Conservation (phyloP, 805 yeast species). For the Candida xiaguanensis region DNA sequence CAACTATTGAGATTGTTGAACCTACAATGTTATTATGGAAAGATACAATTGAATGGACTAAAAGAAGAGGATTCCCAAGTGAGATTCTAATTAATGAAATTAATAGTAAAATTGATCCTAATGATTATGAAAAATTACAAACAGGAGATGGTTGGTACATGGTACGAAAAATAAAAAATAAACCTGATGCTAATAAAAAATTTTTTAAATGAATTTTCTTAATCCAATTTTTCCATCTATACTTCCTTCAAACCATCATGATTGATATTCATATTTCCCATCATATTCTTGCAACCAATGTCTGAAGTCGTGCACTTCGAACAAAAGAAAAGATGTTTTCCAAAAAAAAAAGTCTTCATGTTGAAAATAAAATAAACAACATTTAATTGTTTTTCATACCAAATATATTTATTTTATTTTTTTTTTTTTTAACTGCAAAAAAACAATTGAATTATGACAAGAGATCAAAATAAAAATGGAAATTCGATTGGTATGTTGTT, state of each 20-base stretch:
- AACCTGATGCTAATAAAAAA: background rate
- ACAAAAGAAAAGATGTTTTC: background rate
- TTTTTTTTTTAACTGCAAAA: constrained; percentile 7
- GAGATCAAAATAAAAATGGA: constrained; percentile 5
- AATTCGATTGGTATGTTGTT: constrained; percentile 6
- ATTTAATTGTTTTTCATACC: constrained; percentile 4
- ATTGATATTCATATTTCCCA: no score
- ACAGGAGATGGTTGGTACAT: constrained; percentile 1
- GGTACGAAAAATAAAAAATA: background rate
- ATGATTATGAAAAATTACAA: background rate
- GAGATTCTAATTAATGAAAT: constrained; percentile 2
- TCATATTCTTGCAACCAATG: background rate
- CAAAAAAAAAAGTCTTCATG: constrained; percentile 2
- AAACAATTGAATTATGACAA: constrained; percentile 8
- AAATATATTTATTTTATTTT: constrained; percentile 1
- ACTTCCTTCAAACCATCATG: no score
- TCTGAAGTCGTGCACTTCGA: background rate
- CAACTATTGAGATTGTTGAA: background rate
- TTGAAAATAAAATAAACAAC: constrained; percentile 4
- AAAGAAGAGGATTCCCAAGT: constrained; percentile 9
- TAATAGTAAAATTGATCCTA: background rate
- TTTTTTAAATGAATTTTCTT: background rate
- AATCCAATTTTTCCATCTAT: no score
- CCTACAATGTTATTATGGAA: background rate
- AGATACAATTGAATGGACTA: constrained; percentile 5